Conservation (phyloP, 2,329 filamentous ascomycete genomes). For the Beauveria asiatica region DNA sequence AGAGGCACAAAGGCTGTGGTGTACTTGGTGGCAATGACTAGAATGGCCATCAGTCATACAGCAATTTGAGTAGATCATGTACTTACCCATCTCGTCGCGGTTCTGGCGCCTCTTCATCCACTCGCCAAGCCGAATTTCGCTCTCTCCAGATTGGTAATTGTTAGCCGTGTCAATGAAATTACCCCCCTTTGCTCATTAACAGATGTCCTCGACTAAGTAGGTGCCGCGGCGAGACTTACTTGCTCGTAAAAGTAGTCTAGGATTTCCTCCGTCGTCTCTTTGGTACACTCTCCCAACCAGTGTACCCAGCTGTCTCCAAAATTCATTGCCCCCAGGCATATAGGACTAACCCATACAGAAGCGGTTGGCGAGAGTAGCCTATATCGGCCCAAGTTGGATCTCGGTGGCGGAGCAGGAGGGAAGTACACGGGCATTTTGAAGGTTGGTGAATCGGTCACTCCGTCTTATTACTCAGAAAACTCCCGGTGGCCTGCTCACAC, state of each 20-base stretch:
- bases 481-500: not conserved
- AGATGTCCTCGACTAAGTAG: not conserved
- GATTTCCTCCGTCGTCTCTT: constrained; percentile 52
- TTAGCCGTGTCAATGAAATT: constrained; percentile 69
- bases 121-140: constrained; percentile 59
- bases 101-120: constrained; percentile 60
- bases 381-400: constrained; percentile 55
- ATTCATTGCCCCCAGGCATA: constrained; percentile 58
- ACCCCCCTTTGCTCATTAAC: constrained; percentile 27
- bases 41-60: not conserved
- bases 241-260: constrained; percentile 58
- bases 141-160: constrained; percentile 57
- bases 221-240: constrained; percentile 20
- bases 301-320: constrained; percentile 48
- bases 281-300: constrained; percentile 57
- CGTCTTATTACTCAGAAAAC: not conserved
- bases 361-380: constrained; percentile 59
- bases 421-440: constrained; percentile 9
- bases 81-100: constrained; percentile 48
- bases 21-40: constrained; percentile 63
- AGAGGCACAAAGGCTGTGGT: constrained; percentile 45
- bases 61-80: no score
- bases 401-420: constrained; percentile 39
- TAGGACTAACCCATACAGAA: constrained; percentile 56
- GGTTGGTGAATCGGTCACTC: not conserved